Conservation (phyloP, 1,284 basidiomycete species). For the Puccinia coronata region DNA sequence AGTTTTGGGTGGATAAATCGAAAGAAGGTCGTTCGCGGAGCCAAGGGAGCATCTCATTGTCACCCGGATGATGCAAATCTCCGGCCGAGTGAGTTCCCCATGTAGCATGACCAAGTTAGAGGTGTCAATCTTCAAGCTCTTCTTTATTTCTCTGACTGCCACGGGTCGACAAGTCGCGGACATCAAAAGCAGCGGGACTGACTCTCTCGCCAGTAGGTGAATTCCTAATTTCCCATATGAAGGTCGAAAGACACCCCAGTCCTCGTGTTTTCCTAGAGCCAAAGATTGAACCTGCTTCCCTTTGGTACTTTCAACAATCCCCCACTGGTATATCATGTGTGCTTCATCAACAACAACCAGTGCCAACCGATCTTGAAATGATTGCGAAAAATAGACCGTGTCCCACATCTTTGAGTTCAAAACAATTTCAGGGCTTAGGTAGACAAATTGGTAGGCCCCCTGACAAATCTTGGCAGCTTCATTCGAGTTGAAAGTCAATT, state of each 20-base stretch:
- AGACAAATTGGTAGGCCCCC: not conserved
- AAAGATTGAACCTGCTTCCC: not conserved
- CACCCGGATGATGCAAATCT: too few relatives aligned
- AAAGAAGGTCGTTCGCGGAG: too few relatives aligned
- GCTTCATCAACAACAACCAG: conserved; percentile 11
- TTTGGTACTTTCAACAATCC: not conserved
- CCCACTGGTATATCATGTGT: conserved; percentile 4
- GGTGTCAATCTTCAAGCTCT: not conserved
- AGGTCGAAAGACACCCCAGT: not conserved
- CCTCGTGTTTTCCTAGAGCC: not conserved
- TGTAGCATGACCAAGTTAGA: not conserved
- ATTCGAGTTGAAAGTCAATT: not conserved
- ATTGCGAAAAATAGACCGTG: not conserved
- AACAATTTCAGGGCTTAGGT: conserved; percentile 5
- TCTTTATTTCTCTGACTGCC: not conserved
- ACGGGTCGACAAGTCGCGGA: conserved; percentile 10
- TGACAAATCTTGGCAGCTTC: not conserved
- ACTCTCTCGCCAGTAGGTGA: not conserved
- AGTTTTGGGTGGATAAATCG: too few relatives aligned
- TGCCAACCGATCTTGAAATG: not conserved
- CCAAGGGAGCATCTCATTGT: too few relatives aligned
- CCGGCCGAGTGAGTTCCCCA: not conserved
- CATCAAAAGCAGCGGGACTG: not conserved
- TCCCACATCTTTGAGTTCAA: not conserved
- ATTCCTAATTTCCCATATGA: conserved; percentile 14